Percentiles rank a stretch among this genome's conserved stretches.
phyloP scores from a whole-genome alignment of 139 green algal species.

The Asterochloris sp. region DNA sequence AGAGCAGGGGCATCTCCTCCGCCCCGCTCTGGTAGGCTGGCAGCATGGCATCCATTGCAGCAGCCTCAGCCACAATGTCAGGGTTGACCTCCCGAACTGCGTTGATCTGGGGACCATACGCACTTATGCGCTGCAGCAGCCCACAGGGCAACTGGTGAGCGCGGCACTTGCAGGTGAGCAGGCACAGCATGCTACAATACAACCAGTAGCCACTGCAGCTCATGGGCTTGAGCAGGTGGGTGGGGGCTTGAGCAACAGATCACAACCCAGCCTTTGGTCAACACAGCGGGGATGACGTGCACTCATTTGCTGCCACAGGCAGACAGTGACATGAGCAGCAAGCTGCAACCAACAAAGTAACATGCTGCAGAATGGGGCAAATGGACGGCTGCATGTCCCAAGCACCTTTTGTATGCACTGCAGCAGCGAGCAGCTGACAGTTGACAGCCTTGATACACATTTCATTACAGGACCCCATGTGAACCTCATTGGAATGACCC shows the following conservation, averaged over 20 bases:
- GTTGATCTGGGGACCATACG: constrained; percentile 17
- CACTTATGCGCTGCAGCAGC: constrained; percentile 9
- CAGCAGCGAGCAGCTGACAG: background rate
- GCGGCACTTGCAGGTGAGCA: background rate
- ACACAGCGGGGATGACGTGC: background rate
- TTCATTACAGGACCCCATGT: background rate
- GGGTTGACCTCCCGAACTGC: background rate
- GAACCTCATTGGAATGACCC: background rate
- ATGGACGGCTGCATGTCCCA: background rate
- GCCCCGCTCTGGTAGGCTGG: background rate
- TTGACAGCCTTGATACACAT: background rate
- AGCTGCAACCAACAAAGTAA: background rate
- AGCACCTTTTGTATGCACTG: background rate
- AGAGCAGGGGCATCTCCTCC: constrained; percentile 13
- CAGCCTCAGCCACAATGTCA: constrained; percentile 6
- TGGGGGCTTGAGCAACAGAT: too few species aligned
- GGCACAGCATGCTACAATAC: too few species aligned
- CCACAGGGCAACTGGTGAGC: background rate
- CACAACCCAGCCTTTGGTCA: background rate
- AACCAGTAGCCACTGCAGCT: background rate
- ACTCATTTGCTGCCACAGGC: background rate
- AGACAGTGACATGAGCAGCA: too few species aligned
- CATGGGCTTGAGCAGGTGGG: background rate
- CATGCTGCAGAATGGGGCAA: background rate
- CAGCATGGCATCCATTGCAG: constrained; percentile 1